A percentile compares a stretch with the other conserved stretches of the same genome.
Conservation (phyloP, 2,329 filamentous ascomycete genomes). For the Rhinocladiella mackenziei region DNA sequence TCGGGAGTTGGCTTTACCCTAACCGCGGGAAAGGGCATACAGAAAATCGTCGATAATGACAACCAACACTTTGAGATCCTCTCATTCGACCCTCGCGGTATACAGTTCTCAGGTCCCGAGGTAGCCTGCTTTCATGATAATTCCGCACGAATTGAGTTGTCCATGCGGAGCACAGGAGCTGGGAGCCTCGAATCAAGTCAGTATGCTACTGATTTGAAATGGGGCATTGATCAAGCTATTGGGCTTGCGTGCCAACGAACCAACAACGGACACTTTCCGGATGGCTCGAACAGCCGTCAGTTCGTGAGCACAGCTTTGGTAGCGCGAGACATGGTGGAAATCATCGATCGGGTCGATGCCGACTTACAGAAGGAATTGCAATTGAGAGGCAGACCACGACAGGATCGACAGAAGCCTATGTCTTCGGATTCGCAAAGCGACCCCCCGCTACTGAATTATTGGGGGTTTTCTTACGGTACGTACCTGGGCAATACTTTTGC, state of each 20-base stretch:
- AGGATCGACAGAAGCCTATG: constrained; percentile 7
- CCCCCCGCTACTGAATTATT: constrained; percentile 42
- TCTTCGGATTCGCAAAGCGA: background rate
- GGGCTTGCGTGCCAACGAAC: constrained; percentile 22
- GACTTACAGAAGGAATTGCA: constrained; percentile 17
- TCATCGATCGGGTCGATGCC: constrained; percentile 32
- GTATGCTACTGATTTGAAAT: constrained; percentile 23
- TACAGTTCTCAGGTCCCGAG: constrained; percentile 35
- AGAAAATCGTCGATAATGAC: constrained; percentile 34
- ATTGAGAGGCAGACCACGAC: background rate
- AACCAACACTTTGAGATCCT: constrained; percentile 44
- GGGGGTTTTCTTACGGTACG: constrained; percentile 51
- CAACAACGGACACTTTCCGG: constrained; percentile 24
- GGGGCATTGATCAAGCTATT: constrained; percentile 22
- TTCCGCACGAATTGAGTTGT: constrained; percentile 6
- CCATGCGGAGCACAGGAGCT: constrained; percentile 9
- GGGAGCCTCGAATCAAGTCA: constrained; percentile 20
- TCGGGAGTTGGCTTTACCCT: constrained; percentile 37
- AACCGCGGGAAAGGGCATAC: constrained; percentile 17
- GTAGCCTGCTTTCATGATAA: constrained; percentile 30
- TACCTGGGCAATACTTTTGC: constrained; percentile 46
- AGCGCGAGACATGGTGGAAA: constrained; percentile 38
- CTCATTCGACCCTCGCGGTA: constrained; percentile 43
- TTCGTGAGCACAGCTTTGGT: constrained; percentile 35
- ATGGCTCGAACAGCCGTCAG: constrained; percentile 31